Evolutionary conservation across 495 filamentous ascomycete species (phyloP).

Genomic region (Penicillium daleae): DNA sequence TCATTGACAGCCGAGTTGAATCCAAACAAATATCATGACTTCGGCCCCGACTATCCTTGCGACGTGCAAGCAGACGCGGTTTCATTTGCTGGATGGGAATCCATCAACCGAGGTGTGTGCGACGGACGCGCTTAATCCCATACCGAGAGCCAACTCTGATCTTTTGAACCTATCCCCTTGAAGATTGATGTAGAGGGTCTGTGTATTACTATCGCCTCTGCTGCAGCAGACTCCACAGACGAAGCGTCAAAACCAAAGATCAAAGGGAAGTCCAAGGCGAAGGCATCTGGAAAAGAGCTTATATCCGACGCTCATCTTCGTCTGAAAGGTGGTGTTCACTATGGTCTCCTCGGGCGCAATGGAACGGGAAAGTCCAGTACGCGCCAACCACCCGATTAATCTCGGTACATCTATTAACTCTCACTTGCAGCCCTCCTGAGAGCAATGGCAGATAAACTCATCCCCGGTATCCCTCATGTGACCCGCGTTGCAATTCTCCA

Average conservation of each 20-base stretch:
- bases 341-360: conserved; percentile 77
- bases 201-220: conserved; percentile 61
- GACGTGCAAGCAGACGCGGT: conserved; percentile 52
- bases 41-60: conserved; percentile 42
- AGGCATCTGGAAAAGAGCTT: conserved; percentile 63
- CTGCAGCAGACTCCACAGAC: conserved; percentile 26
- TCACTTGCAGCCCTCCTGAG: conserved; percentile 61
- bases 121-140: neutral
- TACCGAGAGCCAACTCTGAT: conserved; percentile 6
- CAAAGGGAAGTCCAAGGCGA: conserved; percentile 59
- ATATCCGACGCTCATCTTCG: conserved; percentile 68
- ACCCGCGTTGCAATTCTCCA: conserved; percentile 72
- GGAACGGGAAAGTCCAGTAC: conserved; percentile 80
- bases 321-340: conserved; percentile 69
- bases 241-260: conserved; percentile 38
- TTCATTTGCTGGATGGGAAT: conserved; percentile 48
- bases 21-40: conserved; percentile 13
- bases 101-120: conserved; percentile 43
- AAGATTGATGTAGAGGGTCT: conserved; percentile 72
- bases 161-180: neutral
- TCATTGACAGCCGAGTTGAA: neutral
- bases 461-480: conserved; percentile 74
- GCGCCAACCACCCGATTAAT: conserved; percentile 14
- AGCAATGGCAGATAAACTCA: conserved; percentile 75
- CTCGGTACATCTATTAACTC: neutral